These are phyloP conservation scores for Suhomyces pyralidae DNA, from an alignment of 805 yeast genomes.

Conservation along the genomic window DNA sequence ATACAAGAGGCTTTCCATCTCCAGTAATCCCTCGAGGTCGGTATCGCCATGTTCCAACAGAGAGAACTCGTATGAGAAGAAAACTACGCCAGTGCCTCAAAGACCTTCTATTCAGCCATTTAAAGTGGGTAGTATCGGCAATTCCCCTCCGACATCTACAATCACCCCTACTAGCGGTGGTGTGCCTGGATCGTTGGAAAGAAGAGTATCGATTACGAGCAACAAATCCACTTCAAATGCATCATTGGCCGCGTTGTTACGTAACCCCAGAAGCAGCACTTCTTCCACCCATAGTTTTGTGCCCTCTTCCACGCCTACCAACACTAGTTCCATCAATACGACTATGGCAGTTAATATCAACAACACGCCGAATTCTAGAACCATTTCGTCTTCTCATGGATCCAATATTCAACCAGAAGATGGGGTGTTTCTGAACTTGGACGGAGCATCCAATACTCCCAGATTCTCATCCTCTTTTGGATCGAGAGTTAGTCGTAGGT, in stretches of 20 bases:
- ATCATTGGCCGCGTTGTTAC: conserved; percentile 49
- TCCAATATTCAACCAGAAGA: conserved; percentile 22
- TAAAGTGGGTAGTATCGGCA: conserved; percentile 57
- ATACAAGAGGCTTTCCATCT: conserved; percentile 12
- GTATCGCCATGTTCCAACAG: conserved; percentile 22
- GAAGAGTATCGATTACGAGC: conserved; percentile 43
- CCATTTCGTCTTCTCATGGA: conserved; percentile 41
- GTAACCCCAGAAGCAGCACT: conserved; percentile 48
- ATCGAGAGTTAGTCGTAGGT: conserved; percentile 55
- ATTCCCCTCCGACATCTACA: conserved; percentile 37
- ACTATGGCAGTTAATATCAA: conserved; percentile 7
- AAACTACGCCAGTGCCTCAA: conserved; percentile 14
- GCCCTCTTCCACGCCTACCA: conserved; percentile 16
- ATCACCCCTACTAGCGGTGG: conserved; percentile 8
- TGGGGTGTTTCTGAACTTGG: conserved; percentile 19
- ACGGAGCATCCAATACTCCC: conserved; percentile 40
- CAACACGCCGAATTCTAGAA: conserved; percentile 28
- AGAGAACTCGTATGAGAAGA: conserved; percentile 3
- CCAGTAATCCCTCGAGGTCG: conserved; percentile 16
- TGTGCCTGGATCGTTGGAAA: conserved; percentile 28
- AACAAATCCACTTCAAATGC: conserved; percentile 51
- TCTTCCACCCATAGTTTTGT: conserved; percentile 35
- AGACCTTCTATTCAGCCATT: conserved; percentile 53
- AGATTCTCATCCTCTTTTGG: conserved; percentile 73
- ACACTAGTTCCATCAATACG: conserved; percentile 1